Evolutionary conservation across 2,329 filamentous ascomycete species (phyloP), one percentile per base, ranked within the genome.

Genomic region (Botrytis cinerea): DNA sequence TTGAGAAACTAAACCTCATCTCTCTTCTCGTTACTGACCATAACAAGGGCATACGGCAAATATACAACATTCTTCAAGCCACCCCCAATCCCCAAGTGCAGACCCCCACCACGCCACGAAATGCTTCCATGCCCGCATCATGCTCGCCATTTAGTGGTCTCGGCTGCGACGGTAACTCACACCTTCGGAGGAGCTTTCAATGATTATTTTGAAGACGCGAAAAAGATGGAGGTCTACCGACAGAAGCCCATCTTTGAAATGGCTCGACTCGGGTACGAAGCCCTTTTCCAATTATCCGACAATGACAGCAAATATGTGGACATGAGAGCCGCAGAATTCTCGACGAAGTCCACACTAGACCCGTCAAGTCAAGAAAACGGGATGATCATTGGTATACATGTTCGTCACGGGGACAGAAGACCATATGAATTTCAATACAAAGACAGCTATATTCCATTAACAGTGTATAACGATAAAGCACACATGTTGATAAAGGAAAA

Each of bases 101-200:
- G 87, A 12, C 89, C 91, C 28, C 93, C 94, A 20, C 91, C 92
- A n/a, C 84, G 87, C 40, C 89, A 92, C 72, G 89, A 94, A 77
- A 92, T 94, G 81, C 84, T 96, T 0, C 93, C 94, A 1, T 97
- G 93, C 79, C 94, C 94, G 1, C 90, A 90, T 72, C 89, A 89
- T 73, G 92, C 93, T 8, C 88, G 87, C 22, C 94, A 97, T 81
- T 84, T 97, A 4, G 85, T 95, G 4, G 88, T 95, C 18, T 93
- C 93, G 0, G 86, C 89, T 10, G 88, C 91, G 9, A 96, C 93
- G 0, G 86, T 89, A 1, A 82, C 83, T 10, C 89, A 89, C 75
- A 86, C 89, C 0, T 92, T 95, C 77, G 91, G 91, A 22, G 84
- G 86, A 25, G 81, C 83, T 35, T 87, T 92, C 79, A 85, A 84